Base-by-base conservation (phyloP, 345 rosid species). In the Ceriops tagal region DNA sequence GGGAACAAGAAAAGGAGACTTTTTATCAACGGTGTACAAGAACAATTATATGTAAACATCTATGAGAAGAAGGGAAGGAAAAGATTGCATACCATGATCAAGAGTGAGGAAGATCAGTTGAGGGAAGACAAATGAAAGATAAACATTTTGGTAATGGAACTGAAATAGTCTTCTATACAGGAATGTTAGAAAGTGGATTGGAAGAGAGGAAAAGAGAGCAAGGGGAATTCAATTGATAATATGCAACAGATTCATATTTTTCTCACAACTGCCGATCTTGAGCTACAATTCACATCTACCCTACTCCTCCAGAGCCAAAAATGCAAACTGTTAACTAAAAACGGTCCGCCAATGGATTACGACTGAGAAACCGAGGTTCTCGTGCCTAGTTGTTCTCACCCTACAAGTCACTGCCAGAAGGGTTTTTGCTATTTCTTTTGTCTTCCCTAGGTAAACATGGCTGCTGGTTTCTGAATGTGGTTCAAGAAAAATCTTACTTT, bases 241-340 rank as follows among this genome's bases (percentile, higher is more conserved):
- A 34, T 11, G 16, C 59, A 11, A 18, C 1, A 27, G 30, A 39
- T 5, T 19, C n/a, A 34, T 49, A 22, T 8, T 22, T 20, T 11
- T 7, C 31, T n/a, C 65, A 51, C 21, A 56, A 20, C 62, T 70
- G 61, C 76, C 72, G 56, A 49, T 75, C 59, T 28, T 74, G 67
- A 70, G 67, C 76, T 64, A 66, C 60, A 49, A 30, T 71, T 80
- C 77, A 39, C 55, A 74, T 79, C 81, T 71, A 80, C 72, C 62
- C 31, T 71, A 65, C 71, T 53, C 37, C 32, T n/a, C 4, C 18
- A 43, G 55, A 55, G 47, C 20, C 9, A 18, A 59, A 26, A 55
- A 18, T 21, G 49, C 19, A 43, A 43, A 13, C 18, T 13, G 49
- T 43, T 43, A 43, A 43, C 49, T 43, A 13, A 11, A 43, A 43